phyloP scores from a whole-genome alignment of 1,284 basidiomycete species.

The Filobasidium uniguttulatum region DNA sequence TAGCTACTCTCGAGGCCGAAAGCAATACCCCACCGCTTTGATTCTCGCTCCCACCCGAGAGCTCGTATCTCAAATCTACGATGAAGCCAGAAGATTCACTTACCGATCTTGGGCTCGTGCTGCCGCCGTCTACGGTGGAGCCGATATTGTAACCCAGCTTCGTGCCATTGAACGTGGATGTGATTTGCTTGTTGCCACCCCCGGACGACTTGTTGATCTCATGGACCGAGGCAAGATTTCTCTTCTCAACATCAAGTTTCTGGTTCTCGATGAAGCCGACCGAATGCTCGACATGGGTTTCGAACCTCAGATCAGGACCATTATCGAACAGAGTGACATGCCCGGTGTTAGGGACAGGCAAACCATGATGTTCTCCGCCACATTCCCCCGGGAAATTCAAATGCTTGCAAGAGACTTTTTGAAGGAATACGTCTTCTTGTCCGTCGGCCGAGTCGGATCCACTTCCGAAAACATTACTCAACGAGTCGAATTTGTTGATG shows the following conservation, averaged over 20 bases:
- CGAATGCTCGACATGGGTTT: conserved; percentile 99
- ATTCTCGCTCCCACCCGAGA: conserved; percentile 97
- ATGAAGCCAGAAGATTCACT: conserved; percentile 97
- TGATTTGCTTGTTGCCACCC: conserved; percentile 94
- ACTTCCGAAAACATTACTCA: conserved; percentile 99
- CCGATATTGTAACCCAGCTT: conserved; percentile 91
- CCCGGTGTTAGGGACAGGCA: conserved; percentile 81
- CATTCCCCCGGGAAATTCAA: conserved; percentile 98
- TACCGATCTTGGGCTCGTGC: conserved; percentile 99
- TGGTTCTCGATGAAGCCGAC: conserved; percentile 98
- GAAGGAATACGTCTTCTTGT: conserved; percentile 92
- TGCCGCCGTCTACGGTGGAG: conserved; percentile 97
- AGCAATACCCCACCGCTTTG: conserved; percentile 89
- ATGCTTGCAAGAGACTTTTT: conserved; percentile 90
- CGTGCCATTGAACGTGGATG: conserved; percentile 92
- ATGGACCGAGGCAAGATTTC: conserved; percentile 97
- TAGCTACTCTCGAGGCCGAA: conserved; percentile 57
- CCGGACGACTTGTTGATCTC: conserved; percentile 93
- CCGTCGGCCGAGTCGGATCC: conserved; percentile 93
- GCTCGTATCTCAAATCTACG: conserved; percentile 97
- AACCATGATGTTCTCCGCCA: conserved; percentile 99
- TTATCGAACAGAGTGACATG: conserved; percentile 98
- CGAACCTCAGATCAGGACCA: conserved; percentile 96
- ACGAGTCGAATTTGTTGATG: conserved; percentile 97
- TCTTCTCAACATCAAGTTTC: conserved; percentile 89